These are phyloP conservation scores for Scolecobasidium constrictum DNA, from an alignment of 2,329 filamentous ascomycete genomes.

Conservation along the genomic window DNA sequence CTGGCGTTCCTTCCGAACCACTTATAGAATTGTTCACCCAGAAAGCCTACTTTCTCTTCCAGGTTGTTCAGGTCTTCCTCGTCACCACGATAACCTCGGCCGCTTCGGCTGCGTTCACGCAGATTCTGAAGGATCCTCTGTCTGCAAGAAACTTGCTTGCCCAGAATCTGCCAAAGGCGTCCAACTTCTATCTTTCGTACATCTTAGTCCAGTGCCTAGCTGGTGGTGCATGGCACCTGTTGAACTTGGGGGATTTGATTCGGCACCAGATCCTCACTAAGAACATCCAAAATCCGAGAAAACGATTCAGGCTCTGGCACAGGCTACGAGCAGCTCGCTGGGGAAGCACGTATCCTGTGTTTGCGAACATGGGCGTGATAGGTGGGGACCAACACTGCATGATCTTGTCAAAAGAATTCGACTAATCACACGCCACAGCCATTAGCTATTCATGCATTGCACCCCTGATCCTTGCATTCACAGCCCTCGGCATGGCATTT, in stretches of 20 bases:
- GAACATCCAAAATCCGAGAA: constrained; percentile 21
- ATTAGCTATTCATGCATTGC: constrained; percentile 38
- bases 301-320: constrained; percentile 33
- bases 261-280: constrained; percentile 18
- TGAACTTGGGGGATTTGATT: constrained; percentile 18
- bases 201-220: constrained; percentile 26
- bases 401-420: too few relatives aligned
- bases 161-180: constrained; percentile 24
- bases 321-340: constrained; percentile 32
- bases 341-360: constrained; percentile 36
- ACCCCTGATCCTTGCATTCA: constrained; percentile 36
- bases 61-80: constrained; percentile 31
- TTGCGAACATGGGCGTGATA: constrained; percentile 32
- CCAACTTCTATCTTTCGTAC: constrained; percentile 31
- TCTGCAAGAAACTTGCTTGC: constrained; percentile 22
- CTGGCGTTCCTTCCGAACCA: constrained; percentile 28
- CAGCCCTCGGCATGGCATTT: constrained; percentile 30
- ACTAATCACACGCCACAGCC: constrained; percentile 19
- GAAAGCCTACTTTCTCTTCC: constrained; percentile 28
- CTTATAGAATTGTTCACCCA: constrained; percentile 32
- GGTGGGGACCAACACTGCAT: constrained; percentile 15
- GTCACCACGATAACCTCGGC: constrained; percentile 28
- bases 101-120: constrained; percentile 19
- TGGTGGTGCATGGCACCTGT: constrained; percentile 18
- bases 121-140: constrained; percentile 22